Base-by-base conservation (phyloP, 441 rosid genomes). In the Adansonia madagascariensis region DNA sequence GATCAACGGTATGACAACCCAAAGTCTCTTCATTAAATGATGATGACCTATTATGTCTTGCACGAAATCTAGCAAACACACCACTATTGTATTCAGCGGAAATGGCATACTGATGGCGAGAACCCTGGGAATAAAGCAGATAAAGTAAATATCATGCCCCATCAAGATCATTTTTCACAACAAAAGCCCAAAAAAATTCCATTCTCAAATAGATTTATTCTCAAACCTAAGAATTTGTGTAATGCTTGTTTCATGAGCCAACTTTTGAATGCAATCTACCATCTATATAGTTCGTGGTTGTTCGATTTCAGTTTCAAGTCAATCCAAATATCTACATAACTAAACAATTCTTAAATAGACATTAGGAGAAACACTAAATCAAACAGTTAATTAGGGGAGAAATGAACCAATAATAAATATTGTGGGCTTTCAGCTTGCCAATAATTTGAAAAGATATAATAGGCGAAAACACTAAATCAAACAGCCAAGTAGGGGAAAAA, bases 21-120 rank as follows among this genome's bases (percentile, higher is more conserved):
- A 86, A 80, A 82, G 72, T 86, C 39, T 85, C 91, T 74, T 90
- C 98, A 75, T 68, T 75, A 83, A 86, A 82, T 27, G 97, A 92
- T 47, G 81, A 81, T 80, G 91, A 70, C 80, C 87, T 88, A 79
- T 52, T 79, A 80, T 93, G 93, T 82, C 81, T 93, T 67, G 92
- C 69, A 57, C 95, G 92, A 61, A 93, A 92, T 79, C 92, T 90
- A 85, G 94, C 85, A 84, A 95, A 93, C 53, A 93, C 93, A 8
- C 97, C 82, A 64, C 85, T 85, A 69, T 81, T 86, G 12, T 86
- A 84, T 64, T 92, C 98, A 76, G 81, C 85, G 11, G 96, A 86
- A 75, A 86, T 81, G 80, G 87, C 79, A 74, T 87, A 87, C 61
- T 85, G 91, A 82, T 92, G 88, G 66, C 84, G 91, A 71, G 86